Conservation (phyloP, 768 basidiomycete species). For the Boletus fagicola region DNA sequence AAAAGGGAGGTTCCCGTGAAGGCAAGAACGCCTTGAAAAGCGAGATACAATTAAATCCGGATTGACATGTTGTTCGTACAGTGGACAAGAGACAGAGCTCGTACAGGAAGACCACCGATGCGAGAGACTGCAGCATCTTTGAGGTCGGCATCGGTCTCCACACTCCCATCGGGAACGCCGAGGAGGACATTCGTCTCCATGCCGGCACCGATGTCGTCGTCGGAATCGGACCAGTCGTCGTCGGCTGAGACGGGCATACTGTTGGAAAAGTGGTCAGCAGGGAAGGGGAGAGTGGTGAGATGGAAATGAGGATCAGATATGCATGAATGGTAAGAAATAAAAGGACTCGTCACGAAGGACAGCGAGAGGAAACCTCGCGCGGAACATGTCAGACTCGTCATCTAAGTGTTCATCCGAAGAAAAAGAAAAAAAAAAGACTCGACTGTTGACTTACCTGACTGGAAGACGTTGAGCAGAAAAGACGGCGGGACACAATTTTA, state of each 20-base stretch:
- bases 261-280: slow-evolving; percentile 6
- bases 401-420: slow-evolving; percentile 50
- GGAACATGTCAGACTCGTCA: slow-evolving; percentile 79
- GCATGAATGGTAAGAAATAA: slow-evolving; percentile 88
- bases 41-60: slow-evolving; percentile 43
- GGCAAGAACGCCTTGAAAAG: slow-evolving; percentile 69
- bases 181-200: slow-evolving; percentile 73
- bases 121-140: slow-evolving; percentile 82
- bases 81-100: slow-evolving; percentile 45
- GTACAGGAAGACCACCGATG: slow-evolving; percentile 88
- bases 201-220: slow-evolving; percentile 55
- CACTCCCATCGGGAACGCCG: slow-evolving; percentile 75
- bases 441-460: slow-evolving; percentile 20
- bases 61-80: slow-evolving; percentile 48
- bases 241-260: slow-evolving; percentile 44
- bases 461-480: slow-evolving; percentile 3
- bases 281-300: slow-evolving; percentile 1
- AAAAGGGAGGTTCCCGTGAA: slow-evolving; percentile 55
- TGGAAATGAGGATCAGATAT: slow-evolving; percentile 57
- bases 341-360: slow-evolving; percentile 60
- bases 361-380: slow-evolving; percentile 59
- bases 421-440: slow-evolving; percentile 9
- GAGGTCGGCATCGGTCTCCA: slow-evolving; percentile 58
- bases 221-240: slow-evolving; percentile 81
- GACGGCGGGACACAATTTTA: neutral